Conservation (phyloP, 179 eudicot genomes). For the Actinidia polygama region DNA sequence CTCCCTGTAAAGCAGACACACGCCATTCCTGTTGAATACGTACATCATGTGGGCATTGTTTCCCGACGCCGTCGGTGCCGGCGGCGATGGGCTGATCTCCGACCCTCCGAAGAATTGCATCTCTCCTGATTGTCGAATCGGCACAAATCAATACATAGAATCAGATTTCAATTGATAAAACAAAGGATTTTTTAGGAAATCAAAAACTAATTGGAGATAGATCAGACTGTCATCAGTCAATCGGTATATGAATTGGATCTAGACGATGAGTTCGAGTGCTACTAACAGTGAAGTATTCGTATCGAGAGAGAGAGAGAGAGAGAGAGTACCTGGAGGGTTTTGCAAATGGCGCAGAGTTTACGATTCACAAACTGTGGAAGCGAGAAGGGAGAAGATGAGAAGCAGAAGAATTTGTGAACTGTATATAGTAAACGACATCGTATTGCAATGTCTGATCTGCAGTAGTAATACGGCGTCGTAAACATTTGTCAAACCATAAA, state of each 20-base stretch:
- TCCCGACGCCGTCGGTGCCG: slow-evolving; percentile 72
- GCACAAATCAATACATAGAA: not conserved
- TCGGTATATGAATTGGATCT: not conserved
- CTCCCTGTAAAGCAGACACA: slow-evolving; percentile 82
- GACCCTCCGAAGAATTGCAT: slow-evolving; percentile 97
- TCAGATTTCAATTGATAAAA: not conserved
- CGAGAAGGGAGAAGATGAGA: not conserved
- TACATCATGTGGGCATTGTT: slow-evolving; percentile 96
- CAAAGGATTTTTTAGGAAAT: not conserved
- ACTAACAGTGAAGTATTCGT: not conserved
- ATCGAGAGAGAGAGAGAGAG: too few species aligned
- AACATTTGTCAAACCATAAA: not conserved
- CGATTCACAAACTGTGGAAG: not conserved
- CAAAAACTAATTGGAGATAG: not conserved
- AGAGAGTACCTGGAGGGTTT: not conserved
- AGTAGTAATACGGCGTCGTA: not conserved
- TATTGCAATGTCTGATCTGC: not conserved
- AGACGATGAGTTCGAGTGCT: not conserved
- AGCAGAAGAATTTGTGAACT: too few species aligned
- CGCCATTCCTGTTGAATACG: slow-evolving; percentile 87
- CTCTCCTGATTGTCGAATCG: slow-evolving; percentile 12
- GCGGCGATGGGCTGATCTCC: slow-evolving; percentile 91
- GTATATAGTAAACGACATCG: too few species aligned
- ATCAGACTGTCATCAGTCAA: not conserved
- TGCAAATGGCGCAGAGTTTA: not conserved